Percentiles rank a stretch among this genome's conserved stretches.
phyloP scores from a whole-genome alignment of 495 filamentous ascomycete genomes.

The Astrothelium macrocarpum region DNA sequence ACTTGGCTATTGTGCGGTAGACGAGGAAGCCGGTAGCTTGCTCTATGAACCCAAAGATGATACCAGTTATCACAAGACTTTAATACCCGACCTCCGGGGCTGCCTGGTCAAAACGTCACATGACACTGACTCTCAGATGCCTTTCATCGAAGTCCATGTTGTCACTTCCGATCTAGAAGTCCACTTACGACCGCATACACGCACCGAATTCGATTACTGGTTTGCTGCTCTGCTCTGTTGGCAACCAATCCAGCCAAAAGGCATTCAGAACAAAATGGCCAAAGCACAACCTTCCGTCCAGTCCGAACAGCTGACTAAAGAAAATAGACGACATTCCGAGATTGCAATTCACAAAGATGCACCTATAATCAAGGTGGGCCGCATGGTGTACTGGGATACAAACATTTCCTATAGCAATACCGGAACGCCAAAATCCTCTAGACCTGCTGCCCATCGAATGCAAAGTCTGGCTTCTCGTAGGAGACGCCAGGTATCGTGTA shows the following conservation, averaged over 20 bases:
- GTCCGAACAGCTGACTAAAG: neutral
- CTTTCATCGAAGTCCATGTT: conserved; percentile 73
- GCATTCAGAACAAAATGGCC: conserved; percentile 62
- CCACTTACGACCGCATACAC: conserved; percentile 61
- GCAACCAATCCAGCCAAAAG: conserved; percentile 77
- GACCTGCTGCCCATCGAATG: conserved; percentile 44
- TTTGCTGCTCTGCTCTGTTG: conserved; percentile 87
- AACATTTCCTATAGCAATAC: conserved; percentile 44
- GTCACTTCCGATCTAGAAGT: conserved; percentile 59
- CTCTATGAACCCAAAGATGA: conserved; percentile 55
- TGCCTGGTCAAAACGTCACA: conserved; percentile 60
- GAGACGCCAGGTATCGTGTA: conserved; percentile 87
- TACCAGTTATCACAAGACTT: conserved; percentile 45
- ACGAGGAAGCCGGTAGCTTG: conserved; percentile 54
- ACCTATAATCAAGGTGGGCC: conserved; percentile 94
- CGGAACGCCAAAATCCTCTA: conserved; percentile 29
- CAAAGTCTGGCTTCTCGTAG: conserved; percentile 46
- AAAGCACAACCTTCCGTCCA: conserved; percentile 41
- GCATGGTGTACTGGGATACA: conserved; percentile 85
- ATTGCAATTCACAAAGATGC: conserved; percentile 58
- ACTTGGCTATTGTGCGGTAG: conserved; percentile 53
- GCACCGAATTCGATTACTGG: conserved; percentile 80
- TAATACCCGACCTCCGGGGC: conserved; percentile 75
- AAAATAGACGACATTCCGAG: conserved; percentile 48
- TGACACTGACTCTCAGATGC: conserved; percentile 50